Percentiles rank a stretch among this genome's conserved stretches.
These are phyloP conservation scores for Pseudogymnoascus sp. DNA, from an alignment of 2,329 filamentous ascomycete species.

Conservation along the genomic window DNA sequence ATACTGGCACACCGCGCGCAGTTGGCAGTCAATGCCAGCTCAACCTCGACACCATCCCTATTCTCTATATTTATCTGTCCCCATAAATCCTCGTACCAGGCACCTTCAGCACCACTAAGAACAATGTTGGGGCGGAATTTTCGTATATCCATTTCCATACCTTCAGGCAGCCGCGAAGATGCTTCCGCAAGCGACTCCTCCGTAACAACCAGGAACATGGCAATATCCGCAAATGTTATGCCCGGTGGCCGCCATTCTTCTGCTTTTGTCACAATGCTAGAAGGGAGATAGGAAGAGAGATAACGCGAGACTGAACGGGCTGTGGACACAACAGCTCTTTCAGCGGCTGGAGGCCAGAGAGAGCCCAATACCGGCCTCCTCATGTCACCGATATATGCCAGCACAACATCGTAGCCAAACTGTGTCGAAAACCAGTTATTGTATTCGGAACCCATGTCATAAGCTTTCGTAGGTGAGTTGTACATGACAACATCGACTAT, in stretches of 20 bases:
- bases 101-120: conserved; percentile 44
- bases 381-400: conserved; percentile 58
- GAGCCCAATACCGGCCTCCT: conserved; percentile 55
- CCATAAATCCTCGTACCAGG: conserved; percentile 70
- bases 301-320: conserved; percentile 30
- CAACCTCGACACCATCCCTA: conserved; percentile 17
- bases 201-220: conserved; percentile 66
- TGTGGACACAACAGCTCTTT: conserved; percentile 12
- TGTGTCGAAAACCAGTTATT: conserved; percentile 60
- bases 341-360: conserved; percentile 33
- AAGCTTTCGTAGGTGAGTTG: conserved; percentile 47
- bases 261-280: background rate
- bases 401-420: conserved; percentile 52
- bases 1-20: conserved; percentile 61
- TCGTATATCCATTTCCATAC: conserved; percentile 49
- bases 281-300: conserved; percentile 29
- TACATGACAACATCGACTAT: conserved; percentile 50
- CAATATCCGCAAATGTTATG: conserved; percentile 66
- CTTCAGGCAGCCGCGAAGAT: conserved; percentile 43
- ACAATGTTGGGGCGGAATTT: conserved; percentile 71
- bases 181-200: conserved; percentile 63
- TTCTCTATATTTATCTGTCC: conserved; percentile 43
- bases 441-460: conserved; percentile 52
- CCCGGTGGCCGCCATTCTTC: background rate
- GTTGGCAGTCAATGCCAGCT: conserved; percentile 57